Conservation (phyloP, 2,329 filamentous ascomycete species). For the Arthrocladium fulminans region DNA sequence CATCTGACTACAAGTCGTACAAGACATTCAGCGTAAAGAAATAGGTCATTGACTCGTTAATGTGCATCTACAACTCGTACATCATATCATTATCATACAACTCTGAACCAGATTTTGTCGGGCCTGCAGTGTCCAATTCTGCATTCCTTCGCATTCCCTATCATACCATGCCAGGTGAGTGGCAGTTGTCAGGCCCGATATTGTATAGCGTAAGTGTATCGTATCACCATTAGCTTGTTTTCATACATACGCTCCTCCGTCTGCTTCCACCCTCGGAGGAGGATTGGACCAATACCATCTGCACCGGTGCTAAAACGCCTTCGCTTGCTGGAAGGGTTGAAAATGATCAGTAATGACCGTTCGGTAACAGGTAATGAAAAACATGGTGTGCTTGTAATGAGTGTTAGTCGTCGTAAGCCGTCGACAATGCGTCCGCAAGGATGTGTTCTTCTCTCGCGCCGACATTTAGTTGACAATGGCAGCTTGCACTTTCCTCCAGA, state of each 20-base stretch:
- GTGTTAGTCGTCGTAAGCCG: not conserved
- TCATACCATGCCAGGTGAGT: not conserved
- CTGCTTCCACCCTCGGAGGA: not conserved
- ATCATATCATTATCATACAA: too few relatives aligned
- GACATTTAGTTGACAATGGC: not conserved
- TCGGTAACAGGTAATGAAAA: not conserved
- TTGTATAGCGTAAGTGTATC: not conserved
- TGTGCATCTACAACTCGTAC: too few relatives aligned
- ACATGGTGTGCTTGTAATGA: not conserved
- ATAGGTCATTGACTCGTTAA: too few relatives aligned
- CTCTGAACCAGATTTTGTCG: too few relatives aligned
- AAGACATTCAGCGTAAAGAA: too few relatives aligned
- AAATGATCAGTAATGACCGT: not conserved
- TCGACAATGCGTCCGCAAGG: not conserved
- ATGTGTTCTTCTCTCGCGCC: not conserved
- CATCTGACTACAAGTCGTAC: too few relatives aligned
- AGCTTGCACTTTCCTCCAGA: slow-evolving; percentile 1
- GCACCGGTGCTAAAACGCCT: not conserved
- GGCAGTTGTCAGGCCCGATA: not conserved
- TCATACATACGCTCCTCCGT: not conserved
- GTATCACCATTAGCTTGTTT: not conserved
- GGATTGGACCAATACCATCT: not conserved
- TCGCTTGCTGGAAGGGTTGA: not conserved
- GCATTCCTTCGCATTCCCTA: too few relatives aligned
- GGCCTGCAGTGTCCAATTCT: too few relatives aligned